Evolutionary conservation across 2,329 filamentous ascomycete species (phyloP), one percentile per base, ranked within the genome.

Genomic region (Cercospora sesami): DNA sequence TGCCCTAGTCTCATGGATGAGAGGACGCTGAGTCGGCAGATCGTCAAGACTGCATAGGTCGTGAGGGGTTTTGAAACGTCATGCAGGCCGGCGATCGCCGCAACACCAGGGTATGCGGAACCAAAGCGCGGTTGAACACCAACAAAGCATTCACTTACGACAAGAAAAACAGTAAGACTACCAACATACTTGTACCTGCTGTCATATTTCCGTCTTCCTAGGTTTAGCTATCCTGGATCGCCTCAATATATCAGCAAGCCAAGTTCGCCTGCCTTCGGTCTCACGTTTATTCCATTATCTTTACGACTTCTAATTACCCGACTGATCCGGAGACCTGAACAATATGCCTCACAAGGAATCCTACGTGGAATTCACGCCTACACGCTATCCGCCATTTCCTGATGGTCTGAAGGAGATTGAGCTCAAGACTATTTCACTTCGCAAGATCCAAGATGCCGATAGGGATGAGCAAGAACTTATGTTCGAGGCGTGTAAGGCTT

Each of bases 401-500:
- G 68, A 76, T 36, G 69, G 64, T 30, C 64, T 68, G 1, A 68
- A 74, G 6, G 73, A 71, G 14, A 74, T 78, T 57, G 60, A 73
- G 12, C 72, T 78, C 18, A 45, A 75, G 55, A 78, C 77, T 60
- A 80, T 83, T 31, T 82, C 80, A 0, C 76, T 83, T 14, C 63
- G 73, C 12, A 80, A 80, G 60, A 75, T 83, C 4, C 74, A 81
- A n/a, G 58, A 71, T 12, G 68, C 73, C 14, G 78, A 82, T 62
- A 3, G 62, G 10, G 72, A 71, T 26, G 81, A 82, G 60, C 71
- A 78, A 68, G 74, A 80, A 18, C 73, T 77, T 16, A 79, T 81
- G 33, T 81, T 80, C 73, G 69, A 79, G 55, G 80, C 80, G 5
- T 82, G 80, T 72, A 80, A 79, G 63, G 79, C 83, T 10, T 78